Evolutionary conservation across 495 filamentous ascomycete species (phyloP), one percentile per base, ranked within the genome.

Genomic region (Hypoxylon crocopeplum): DNA sequence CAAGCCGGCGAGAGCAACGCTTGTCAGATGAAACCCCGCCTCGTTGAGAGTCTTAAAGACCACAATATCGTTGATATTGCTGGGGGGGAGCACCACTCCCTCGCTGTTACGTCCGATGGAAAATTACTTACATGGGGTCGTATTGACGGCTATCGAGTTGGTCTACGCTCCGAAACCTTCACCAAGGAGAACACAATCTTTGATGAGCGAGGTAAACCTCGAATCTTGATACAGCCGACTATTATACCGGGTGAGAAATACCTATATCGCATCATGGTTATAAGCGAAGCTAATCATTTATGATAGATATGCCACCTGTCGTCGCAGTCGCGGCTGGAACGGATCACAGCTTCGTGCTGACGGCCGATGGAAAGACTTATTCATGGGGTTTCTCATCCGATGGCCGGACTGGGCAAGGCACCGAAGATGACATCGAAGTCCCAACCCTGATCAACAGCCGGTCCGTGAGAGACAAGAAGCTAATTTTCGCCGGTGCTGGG

Each of bases 61-160:
- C 75, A 82, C 59, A 56, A 80, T 5, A 74, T 90, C 33, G 71
- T 67, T 41, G 68, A 74, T 36, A 79, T 91, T 56, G 70, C 71
- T 21, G 88, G 86, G 22, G 89, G 89, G 17, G 76, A 79, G 42
- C 86, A 90, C 66, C 88, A 91, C 74, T 85, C 83, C 25, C 62
- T 89, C 20, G 86, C 84, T 0, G 76, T 84, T 64, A 88, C 83
- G 16, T 68, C 74, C 12, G 75, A 84, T 24, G 87, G 87, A 27
- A 72, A 87, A 42, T 81, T 86, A 37, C 77, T 91, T 21, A 75
- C 81, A 40, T 91, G 85, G 86, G 89, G 89, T 56, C 83, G 87
- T 36, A 76, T 86, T 55, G 87, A 91, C 62, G 83, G 80, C 39
- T 71, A 76, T 53, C 85, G 88, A 51, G 75, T 82, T 34, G 89